Conservation (phyloP, 352 stramenopile species). For the Phytophthora hybrid region DNA sequence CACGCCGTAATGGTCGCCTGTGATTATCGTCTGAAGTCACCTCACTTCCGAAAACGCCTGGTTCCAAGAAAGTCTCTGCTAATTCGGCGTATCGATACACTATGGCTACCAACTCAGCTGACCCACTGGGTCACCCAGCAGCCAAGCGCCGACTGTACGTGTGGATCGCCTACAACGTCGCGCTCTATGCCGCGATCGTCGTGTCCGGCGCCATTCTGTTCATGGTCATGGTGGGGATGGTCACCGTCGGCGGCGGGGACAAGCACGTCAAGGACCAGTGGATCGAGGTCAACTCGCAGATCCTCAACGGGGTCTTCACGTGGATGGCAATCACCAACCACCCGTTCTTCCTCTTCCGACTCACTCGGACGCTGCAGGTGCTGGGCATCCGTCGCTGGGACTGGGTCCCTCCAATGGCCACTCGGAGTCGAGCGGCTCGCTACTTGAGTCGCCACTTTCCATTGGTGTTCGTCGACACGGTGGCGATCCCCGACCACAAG, state of each 20-base stretch:
- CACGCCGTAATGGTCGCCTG: neutral
- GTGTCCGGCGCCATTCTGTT: constrained; percentile 45
- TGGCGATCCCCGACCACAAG: constrained; percentile 18
- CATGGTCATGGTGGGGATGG: constrained; percentile 50
- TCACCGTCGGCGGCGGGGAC: constrained; percentile 31
- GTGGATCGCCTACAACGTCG: constrained; percentile 46
- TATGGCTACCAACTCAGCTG: neutral
- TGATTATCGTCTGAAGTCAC: constrained; percentile 11
- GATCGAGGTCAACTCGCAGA: constrained; percentile 56
- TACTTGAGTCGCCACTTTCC: constrained; percentile 41
- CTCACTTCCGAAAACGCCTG: constrained; percentile 14
- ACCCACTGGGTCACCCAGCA: no score
- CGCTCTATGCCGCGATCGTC: constrained; percentile 37
- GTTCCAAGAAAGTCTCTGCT: constrained; percentile 1
- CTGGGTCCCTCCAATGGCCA: constrained; percentile 7
- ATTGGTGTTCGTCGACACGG: constrained; percentile 37
- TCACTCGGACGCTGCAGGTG: constrained; percentile 31
- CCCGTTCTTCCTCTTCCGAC: constrained; percentile 46
- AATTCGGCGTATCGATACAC: neutral
- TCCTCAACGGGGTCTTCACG: constrained; percentile 54
- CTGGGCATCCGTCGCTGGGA: constrained; percentile 29
- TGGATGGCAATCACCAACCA: constrained; percentile 51
- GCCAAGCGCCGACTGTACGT: constrained; percentile 32
- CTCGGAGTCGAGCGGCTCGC: constrained; percentile 20
- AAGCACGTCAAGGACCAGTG: constrained; percentile 47